phyloP scores from a whole-genome alignment of 164 flowering plant genomes.

The Macadamia tetraphylla region DNA sequence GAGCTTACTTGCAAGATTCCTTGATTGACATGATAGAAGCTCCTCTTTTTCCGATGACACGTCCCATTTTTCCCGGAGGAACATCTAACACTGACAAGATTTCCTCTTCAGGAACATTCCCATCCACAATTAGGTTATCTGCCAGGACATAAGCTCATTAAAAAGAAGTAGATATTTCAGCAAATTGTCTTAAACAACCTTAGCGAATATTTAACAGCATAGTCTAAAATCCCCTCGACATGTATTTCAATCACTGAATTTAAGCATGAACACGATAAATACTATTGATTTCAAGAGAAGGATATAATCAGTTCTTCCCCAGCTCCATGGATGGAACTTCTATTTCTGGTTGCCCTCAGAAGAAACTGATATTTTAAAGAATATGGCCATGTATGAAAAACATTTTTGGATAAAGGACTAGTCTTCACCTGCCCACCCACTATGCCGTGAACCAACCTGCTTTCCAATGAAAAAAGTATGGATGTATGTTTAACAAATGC shows the following conservation, averaged over 20 bases:
- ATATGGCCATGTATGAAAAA: neutral
- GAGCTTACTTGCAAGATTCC: slow-evolving; percentile 77
- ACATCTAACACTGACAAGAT: slow-evolving; percentile 78
- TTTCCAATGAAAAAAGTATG: neutral
- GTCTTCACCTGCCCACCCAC: neutral
- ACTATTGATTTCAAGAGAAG: neutral
- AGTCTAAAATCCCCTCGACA: neutral
- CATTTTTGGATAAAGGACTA: neutral
- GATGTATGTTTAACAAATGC: neutral
- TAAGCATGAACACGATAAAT: neutral
- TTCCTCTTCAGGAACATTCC: slow-evolving; percentile 63
- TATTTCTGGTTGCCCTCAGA: too few relatives aligned
- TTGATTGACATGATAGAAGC: slow-evolving; percentile 68
- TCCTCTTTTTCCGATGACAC: slow-evolving; percentile 77
- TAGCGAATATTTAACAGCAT: too few relatives aligned
- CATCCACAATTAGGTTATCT: slow-evolving; percentile 44
- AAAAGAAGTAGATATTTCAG: neutral
- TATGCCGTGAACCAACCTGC: neutral
- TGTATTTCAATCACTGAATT: neutral
- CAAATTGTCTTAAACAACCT: too few relatives aligned
- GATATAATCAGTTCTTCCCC: neutral
- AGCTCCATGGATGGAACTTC: neutral
- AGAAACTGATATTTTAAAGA: neutral
- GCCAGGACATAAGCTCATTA: slow-evolving; percentile 8
- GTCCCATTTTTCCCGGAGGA: slow-evolving; percentile 90